Percentiles rank a stretch among this genome's conserved stretches.
Conservation (phyloP, 2,329 filamentous ascomycete genomes). For the Aspergillaceae sp. region DNA sequence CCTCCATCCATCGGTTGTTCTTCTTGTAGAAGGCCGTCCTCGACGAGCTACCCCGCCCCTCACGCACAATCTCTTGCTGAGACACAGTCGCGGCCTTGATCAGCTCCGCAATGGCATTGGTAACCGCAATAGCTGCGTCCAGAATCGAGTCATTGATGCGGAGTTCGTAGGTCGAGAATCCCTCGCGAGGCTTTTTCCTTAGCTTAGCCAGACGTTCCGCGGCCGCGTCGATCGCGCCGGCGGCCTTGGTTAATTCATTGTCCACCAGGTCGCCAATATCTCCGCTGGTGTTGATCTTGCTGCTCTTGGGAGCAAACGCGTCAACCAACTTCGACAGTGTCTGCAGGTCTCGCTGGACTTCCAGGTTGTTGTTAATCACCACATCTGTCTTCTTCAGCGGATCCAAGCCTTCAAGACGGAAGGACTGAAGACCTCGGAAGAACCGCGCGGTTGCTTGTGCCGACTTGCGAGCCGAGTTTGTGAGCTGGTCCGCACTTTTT, state of each 20-base stretch:
- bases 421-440: slow-evolving; percentile 89
- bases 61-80: slow-evolving; percentile 92
- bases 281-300: slow-evolving; percentile 67
- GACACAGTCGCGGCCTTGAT: slow-evolving; percentile 91
- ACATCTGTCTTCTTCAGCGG: slow-evolving; percentile 90
- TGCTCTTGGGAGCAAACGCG: slow-evolving; percentile 77
- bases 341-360: slow-evolving; percentile 89
- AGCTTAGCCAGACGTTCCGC: slow-evolving; percentile 82
- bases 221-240: slow-evolving; percentile 88
- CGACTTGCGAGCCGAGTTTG: slow-evolving; percentile 72
- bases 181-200: slow-evolving; percentile 91
- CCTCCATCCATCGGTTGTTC: slow-evolving; percentile 98
- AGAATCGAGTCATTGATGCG: slow-evolving; percentile 93
- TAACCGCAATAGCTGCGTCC: slow-evolving; percentile 85
- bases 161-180: slow-evolving; percentile 91
- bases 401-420: slow-evolving; percentile 84
- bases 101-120: slow-evolving; percentile 82
- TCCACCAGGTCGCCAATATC: slow-evolving; percentile 92
- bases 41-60: slow-evolving; percentile 78
- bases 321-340: slow-evolving; percentile 90
- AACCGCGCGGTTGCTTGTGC: slow-evolving; percentile 85
- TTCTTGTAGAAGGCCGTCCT: slow-evolving; percentile 98
- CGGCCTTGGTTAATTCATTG: slow-evolving; percentile 81
- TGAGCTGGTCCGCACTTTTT: slow-evolving; percentile 80
- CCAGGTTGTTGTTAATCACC: slow-evolving; percentile 94